Evolutionary conservation across 2,329 filamentous ascomycete genomes (phyloP), one percentile per base, ranked within the genome.

Genomic region (Talaromyces sp.): DNA sequence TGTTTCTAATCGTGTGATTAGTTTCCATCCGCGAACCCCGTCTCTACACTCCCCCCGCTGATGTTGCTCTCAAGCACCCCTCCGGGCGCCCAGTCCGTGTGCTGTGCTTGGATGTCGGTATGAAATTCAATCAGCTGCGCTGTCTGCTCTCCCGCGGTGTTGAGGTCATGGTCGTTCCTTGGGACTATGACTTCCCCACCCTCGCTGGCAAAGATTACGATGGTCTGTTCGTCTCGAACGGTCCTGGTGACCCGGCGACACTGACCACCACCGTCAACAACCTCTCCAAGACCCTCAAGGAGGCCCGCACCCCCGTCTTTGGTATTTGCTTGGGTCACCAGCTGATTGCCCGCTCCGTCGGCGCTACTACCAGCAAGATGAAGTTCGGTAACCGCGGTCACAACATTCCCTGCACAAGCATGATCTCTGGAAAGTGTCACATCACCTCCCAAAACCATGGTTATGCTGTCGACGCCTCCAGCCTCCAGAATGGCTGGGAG

Each of bases 381-480:
- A 97, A 97, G 82, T 99, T 97, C 68, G 94, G 94, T 78, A 99
- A 99, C 79, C 90, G 94, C 68, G 94, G 93, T 39, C 91, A 96
- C 81, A 99, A 99, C 78, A 97, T 99, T 68, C 94, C 94, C 40
- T 97, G 92, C 81, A 97, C 93, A 10, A 97, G 89, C 77, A 84
- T 96, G 83, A 81, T 97, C 62, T 96, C 93, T 40, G 94, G 94
- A 65, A 91, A 91, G 77, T 99, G 94, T 74, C 93, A 99, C 77
- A 99, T 99, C 71, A 99, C 94, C 36, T 97, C 94, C 9, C 94
- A 99, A 76, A 99, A 99, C 75, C 94, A 99, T 74, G 94, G 94
- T 73, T 99, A 87, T 68, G 94, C 92, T 9, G 94, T 99, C 37
- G 91, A 97, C 71, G 82, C 91, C 4, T 80, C 80, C 52, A 90